phyloP scores from a whole-genome alignment of 257 asterid species.

The Striga asiatica region DNA sequence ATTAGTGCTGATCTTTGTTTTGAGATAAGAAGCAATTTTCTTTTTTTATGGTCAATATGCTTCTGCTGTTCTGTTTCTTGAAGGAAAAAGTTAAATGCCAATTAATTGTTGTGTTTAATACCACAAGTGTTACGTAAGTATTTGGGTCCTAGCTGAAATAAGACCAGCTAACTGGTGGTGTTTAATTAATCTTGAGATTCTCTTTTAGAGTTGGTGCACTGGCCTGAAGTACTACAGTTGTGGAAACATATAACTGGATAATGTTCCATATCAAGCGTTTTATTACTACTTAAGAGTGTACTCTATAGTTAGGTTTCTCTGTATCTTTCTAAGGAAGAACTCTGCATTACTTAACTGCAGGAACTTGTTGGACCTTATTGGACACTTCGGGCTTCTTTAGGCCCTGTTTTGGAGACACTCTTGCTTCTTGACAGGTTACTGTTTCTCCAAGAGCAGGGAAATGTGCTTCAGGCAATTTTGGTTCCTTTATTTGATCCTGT shows the following conservation, averaged over 20 bases:
- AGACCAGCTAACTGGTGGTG: no score
- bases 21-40: no score
- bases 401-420: slow-evolving; percentile 74
- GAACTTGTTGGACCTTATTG: slow-evolving; percentile 83
- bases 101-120: no score
- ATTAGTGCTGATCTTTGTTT: neutral
- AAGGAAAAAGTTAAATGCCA: no score
- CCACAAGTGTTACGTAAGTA: no score
- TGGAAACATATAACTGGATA: neutral
- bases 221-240: neutral
- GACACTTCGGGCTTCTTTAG: slow-evolving; percentile 88
- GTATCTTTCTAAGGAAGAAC: neutral
- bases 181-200: slow-evolving; percentile 1
- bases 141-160: no score
- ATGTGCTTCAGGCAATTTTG: slow-evolving; percentile 31
- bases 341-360: slow-evolving; percentile 31
- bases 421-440: slow-evolving; percentile 75
- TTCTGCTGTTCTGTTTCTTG: no score
- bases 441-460: slow-evolving; percentile 72
- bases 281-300: neutral
- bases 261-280: neutral
- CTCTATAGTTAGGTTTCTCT: neutral
- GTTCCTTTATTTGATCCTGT: slow-evolving; percentile 65
- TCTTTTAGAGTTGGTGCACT: neutral
- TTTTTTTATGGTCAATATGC: no score